Evolutionary conservation across 495 filamentous ascomycete genomes (phyloP).

Genomic region (Hypoxylon lenormandii): DNA sequence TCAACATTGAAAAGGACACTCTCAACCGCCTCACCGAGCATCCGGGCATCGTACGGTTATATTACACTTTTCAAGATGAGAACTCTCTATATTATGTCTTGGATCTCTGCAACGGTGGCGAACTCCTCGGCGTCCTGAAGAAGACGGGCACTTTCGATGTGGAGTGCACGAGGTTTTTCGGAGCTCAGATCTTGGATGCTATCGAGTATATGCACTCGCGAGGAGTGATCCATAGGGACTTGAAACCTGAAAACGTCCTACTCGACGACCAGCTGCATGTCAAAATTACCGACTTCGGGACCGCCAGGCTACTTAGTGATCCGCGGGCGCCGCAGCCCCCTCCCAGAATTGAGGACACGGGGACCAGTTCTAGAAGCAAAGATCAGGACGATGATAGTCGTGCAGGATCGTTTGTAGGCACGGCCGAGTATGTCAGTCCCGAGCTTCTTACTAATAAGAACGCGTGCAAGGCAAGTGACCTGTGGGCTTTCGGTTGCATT

Average conservation of each 20-base stretch:
- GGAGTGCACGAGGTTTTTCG: conserved; percentile 94
- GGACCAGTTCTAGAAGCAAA: conserved; percentile 52
- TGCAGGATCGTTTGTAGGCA: conserved; percentile 95
- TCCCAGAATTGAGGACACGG: conserved; percentile 50
- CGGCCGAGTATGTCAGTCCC: conserved; percentile 97
- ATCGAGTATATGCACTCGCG: conserved; percentile 98
- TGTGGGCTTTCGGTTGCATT: conserved; percentile 99
- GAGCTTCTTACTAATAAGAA: conserved; percentile 95
- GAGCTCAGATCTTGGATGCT: conserved; percentile 94
- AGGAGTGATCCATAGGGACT: conserved; percentile 94
- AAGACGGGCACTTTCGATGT: conserved; percentile 93
- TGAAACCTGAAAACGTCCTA: conserved; percentile 98
- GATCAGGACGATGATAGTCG: conserved; percentile 70
- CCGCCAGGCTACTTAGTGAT: conserved; percentile 87
- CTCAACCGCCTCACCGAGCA: conserved; percentile 96
- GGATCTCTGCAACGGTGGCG: conserved; percentile 91
- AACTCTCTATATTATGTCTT: conserved; percentile 95
- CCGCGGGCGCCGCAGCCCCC: conserved; percentile 65
- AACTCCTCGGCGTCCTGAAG: conserved; percentile 92
- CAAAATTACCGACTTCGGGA: conserved; percentile 99
- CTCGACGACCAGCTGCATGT: conserved; percentile 95
- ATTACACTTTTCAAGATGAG: conserved; percentile 99
- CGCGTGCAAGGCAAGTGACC: conserved; percentile 95
- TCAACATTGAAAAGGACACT: conserved; percentile 99
- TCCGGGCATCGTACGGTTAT: conserved; percentile 94